Conservation (phyloP, 352 stramenopile species). For the Peronospora belbahrii region DNA sequence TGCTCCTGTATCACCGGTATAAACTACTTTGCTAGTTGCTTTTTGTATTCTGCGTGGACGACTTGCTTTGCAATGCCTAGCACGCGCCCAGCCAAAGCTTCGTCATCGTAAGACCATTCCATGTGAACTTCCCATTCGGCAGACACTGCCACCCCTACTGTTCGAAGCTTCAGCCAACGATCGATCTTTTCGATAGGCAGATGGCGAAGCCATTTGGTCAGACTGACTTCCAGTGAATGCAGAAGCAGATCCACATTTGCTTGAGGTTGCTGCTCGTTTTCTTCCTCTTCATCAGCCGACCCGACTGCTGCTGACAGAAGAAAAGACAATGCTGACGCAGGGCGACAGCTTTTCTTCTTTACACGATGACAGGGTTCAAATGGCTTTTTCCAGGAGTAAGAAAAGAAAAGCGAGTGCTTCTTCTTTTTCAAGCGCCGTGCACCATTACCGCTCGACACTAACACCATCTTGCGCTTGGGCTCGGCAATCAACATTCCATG, state of each 20-base stretch:
- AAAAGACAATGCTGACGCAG: slow-evolving; percentile 71
- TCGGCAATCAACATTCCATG: slow-evolving; percentile 74
- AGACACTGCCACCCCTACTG: slow-evolving; percentile 57
- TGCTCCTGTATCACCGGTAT: slow-evolving; percentile 5
- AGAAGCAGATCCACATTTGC: slow-evolving; percentile 51
- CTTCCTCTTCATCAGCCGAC: slow-evolving; percentile 69
- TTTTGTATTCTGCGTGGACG: slow-evolving; percentile 56
- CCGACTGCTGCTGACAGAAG: slow-evolving; percentile 62
- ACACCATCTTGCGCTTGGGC: slow-evolving; percentile 71
- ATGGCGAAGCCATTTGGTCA: slow-evolving; percentile 63
- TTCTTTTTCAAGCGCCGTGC: slow-evolving; percentile 80
- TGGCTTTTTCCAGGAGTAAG: slow-evolving; percentile 78
- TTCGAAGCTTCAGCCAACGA: slow-evolving; percentile 68
- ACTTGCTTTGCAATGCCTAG: slow-evolving; percentile 80
- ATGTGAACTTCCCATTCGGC: slow-evolving; percentile 76
- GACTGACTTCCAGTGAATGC: slow-evolving; percentile 29
- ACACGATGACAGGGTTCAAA: slow-evolving; percentile 45
- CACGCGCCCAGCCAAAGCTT: slow-evolving; percentile 72
- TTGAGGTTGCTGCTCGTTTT: slow-evolving; percentile 56
- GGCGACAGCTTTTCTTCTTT: slow-evolving; percentile 67
- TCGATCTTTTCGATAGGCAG: slow-evolving; percentile 50
- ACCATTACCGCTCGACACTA: slow-evolving; percentile 58
- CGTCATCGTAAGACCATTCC: slow-evolving; percentile 80
- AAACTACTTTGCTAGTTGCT: slow-evolving; percentile 23
- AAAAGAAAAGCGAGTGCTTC: slow-evolving; percentile 69